Conservation (phyloP, 2,329 filamentous ascomycete genomes). For the Penicillium sumatraense region DNA sequence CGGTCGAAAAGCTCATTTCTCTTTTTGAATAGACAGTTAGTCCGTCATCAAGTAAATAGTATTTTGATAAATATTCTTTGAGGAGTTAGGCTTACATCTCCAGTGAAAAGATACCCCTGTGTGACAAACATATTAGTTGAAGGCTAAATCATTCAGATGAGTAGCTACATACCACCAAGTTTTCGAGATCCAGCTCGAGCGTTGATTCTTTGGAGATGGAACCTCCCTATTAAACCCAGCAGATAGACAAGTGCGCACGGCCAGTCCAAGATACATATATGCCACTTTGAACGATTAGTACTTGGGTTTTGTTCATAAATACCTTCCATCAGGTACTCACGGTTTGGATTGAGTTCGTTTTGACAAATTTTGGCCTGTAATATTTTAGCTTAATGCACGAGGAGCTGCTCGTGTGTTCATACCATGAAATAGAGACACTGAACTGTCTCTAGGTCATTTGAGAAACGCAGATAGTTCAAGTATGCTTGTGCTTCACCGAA, state of each 20-base stretch:
- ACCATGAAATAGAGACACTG: slow-evolving; percentile 55
- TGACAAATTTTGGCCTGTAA: slow-evolving; percentile 54
- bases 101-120: slow-evolving; percentile 50
- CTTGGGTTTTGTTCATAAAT: not conserved
- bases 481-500: slow-evolving; percentile 49
- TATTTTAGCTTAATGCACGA: not conserved
- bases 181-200: slow-evolving; percentile 46
- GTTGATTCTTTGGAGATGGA: slow-evolving; percentile 35
- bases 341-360: slow-evolving; percentile 54
- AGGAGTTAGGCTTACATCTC: slow-evolving; percentile 43
- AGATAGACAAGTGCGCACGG: slow-evolving; percentile 53
- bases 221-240: slow-evolving; percentile 55
- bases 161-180: slow-evolving; percentile 52
- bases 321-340: slow-evolving; percentile 30
- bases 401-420: slow-evolving; percentile 1
- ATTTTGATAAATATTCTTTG: no score
- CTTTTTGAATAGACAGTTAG: slow-evolving; percentile 28
- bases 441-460: slow-evolving; percentile 54
- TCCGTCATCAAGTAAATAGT: not conserved
- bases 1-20: slow-evolving; percentile 55
- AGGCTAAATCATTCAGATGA: not conserved
- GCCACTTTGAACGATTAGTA: slow-evolving; percentile 37
- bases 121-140: not conserved
- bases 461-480: slow-evolving; percentile 47
- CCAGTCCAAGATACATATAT: slow-evolving; percentile 56